Evolutionary conservation across 2,329 filamentous ascomycete genomes (phyloP), one percentile per base, ranked within the genome.

Genomic region (Bipolaris cookei): DNA sequence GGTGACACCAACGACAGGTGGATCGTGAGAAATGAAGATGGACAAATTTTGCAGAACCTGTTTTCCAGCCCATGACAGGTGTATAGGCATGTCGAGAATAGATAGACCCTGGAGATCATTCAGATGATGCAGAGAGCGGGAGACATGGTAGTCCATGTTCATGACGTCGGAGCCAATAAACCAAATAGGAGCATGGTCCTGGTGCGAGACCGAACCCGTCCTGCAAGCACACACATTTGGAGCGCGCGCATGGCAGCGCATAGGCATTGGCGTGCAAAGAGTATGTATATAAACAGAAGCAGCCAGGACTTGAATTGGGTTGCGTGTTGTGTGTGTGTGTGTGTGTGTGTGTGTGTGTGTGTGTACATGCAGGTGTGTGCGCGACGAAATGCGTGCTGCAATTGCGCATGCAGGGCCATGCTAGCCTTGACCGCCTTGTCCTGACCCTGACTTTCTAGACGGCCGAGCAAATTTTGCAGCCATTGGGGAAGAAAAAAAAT

Each of bases 61-160:
- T 38, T 42, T 44, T 39, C 49, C 54, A 50, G 54, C 49, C 21
- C 32, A 44, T 47, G 25, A 28, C 25, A 28, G 25, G 25, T 28
- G 25, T 28, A 28, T 28, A 28, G 25, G 25, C 53, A 43, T 23
- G 49, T 50, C 54, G 50, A 52, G 30, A 25, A 44, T 46, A 49
- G 28, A 54, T 48, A 43, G 55, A 54, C 55, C 55, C 55, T 58
- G 55, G 55, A 62, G 62, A 64, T 64, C 62, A 64, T 58, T 43
- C 18, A 54, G 56, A 52, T 49, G 35, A 51, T 56, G 54, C 54
- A 57, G 51, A 48, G 21, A 20, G 41, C 48, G 47, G 51, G 44
- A 59, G 51, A 56, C 56, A 56, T 56, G 54, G 56, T 49, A 51
- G 28, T 55, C 58, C 58, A 63, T 53, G 60, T 34, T 51, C 13